Conservation (phyloP, 345 rosid species). For the Aethionema arabicum region DNA sequence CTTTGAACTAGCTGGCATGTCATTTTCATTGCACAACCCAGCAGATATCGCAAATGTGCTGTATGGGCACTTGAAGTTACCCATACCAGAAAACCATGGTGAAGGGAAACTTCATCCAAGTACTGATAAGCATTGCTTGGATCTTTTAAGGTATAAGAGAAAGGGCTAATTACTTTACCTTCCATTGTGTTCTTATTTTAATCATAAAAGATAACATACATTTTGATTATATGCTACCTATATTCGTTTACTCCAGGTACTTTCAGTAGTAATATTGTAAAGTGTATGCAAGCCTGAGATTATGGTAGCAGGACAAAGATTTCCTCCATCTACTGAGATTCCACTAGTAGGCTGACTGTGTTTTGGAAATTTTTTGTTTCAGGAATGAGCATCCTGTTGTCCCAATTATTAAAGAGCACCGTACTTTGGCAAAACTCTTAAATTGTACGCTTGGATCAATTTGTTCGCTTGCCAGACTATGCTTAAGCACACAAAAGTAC, state of each 20-base stretch:
- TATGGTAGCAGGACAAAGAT: slow-evolving; percentile 18
- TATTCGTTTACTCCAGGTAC: not conserved
- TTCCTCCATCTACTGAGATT: slow-evolving; percentile 2
- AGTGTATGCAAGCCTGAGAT: slow-evolving; percentile 3
- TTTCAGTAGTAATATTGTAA: not conserved
- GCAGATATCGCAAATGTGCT: slow-evolving; percentile 94
- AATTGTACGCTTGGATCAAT: slow-evolving; percentile 87
- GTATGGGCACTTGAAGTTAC: slow-evolving; percentile 75
- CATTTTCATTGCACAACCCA: slow-evolving; percentile 71
- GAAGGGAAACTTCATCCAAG: slow-evolving; percentile 91
- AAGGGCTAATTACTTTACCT: slow-evolving; percentile 20
- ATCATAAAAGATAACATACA: not conserved
- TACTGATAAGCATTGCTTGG: slow-evolving; percentile 87
- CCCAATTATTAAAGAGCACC: slow-evolving; percentile 88
- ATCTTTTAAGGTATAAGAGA: slow-evolving; percentile 63
- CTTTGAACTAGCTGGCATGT: slow-evolving; percentile 74
- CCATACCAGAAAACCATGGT: slow-evolving; percentile 54
- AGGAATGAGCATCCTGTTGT: slow-evolving; percentile 92
- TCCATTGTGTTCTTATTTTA: slow-evolving; percentile 11
- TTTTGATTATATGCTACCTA: not conserved
- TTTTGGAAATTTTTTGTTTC: slow-evolving; percentile 32
- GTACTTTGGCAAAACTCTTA: slow-evolving; percentile 84
- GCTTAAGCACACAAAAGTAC: slow-evolving; percentile 63
- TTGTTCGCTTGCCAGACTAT: slow-evolving; percentile 74
- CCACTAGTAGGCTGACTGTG: slow-evolving; percentile 14